Conservation (phyloP, 2,329 filamentous ascomycete species). For the Fusarium sp. region DNA sequence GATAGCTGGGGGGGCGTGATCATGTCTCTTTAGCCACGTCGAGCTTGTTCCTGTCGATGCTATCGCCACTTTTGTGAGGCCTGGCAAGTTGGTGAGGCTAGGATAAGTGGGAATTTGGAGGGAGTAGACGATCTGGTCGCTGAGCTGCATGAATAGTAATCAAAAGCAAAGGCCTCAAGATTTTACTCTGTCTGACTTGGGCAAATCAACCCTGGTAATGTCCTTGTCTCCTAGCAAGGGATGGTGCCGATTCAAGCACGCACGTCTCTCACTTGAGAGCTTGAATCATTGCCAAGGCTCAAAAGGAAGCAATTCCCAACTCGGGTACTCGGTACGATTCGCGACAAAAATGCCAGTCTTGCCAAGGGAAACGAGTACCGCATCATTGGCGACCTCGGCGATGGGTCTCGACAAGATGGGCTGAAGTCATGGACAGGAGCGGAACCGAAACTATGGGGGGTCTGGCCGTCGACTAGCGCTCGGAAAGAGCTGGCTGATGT, state of each 20-base stretch:
- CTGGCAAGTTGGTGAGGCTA: not conserved
- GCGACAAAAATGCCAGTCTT: not conserved
- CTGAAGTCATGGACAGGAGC: not conserved
- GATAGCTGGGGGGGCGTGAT: conserved; percentile 20
- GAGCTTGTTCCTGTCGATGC: conserved; percentile 3
- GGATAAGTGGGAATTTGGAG: not conserved
- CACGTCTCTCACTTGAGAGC: not conserved
- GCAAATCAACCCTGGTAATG: not conserved
- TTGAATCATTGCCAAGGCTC: not conserved
- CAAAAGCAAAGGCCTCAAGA: not conserved
- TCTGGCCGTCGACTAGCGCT: not conserved
- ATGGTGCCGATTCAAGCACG: not conserved
- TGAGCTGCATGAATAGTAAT: not conserved
- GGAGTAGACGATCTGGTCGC: not conserved
- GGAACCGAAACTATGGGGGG: not conserved
- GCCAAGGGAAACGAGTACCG: not conserved
- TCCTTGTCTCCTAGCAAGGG: too few species aligned
- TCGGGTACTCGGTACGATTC: not conserved
- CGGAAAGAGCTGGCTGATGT: not conserved
- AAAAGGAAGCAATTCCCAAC: not conserved
- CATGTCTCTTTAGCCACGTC: conserved; percentile 1
- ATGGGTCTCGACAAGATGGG: not conserved
- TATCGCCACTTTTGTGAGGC: not conserved
- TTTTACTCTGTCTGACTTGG: not conserved
- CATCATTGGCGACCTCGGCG: not conserved